These are phyloP conservation scores for Candida sanyaensis DNA, from an alignment of 1,139 yeast genomes.

Conservation along the genomic window DNA sequence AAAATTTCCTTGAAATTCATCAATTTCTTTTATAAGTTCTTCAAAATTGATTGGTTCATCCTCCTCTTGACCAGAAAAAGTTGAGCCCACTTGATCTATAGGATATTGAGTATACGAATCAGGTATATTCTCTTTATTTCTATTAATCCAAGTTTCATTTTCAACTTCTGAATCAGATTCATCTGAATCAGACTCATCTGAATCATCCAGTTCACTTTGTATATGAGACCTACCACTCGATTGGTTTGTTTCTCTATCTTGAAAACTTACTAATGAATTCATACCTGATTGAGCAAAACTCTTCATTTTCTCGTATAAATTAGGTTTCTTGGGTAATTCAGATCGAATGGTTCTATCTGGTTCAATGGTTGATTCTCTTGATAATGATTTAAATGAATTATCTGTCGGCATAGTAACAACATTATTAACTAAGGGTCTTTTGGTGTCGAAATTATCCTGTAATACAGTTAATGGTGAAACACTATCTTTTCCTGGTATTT, in stretches of 20 bases:
- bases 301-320: slow-evolving; percentile 16
- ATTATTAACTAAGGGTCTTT: slow-evolving; percentile 18
- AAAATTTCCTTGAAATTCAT: slow-evolving; percentile 33
- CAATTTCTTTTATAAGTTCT: slow-evolving; percentile 32
- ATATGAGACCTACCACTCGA: slow-evolving; percentile 12
- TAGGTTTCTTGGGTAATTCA: slow-evolving; percentile 2
- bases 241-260: neutral
- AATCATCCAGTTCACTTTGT: slow-evolving; percentile 33
- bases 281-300: slow-evolving; percentile 20
- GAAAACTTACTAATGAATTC: slow-evolving; percentile 20
- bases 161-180: slow-evolving; percentile 24
- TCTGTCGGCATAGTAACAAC: slow-evolving; percentile 18
- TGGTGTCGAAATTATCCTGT: slow-evolving; percentile 30
- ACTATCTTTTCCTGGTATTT: slow-evolving; percentile 12
- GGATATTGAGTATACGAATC: slow-evolving; percentile 13
- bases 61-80: neutral
- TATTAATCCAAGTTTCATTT: slow-evolving; percentile 5
- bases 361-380: neutral
- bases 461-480: slow-evolving; percentile 33
- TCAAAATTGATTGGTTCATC: slow-evolving; percentile 13
- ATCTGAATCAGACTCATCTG: slow-evolving; percentile 28
- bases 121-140: neutral
- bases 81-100: slow-evolving; percentile 9
- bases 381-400: slow-evolving; percentile 20
- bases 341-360: neutral